Percentiles rank a stretch among this genome's conserved stretches.
Evolutionary conservation across 192 early-diverging fungal genomes (phyloP).

Genomic region (Linnemannia elongata): DNA sequence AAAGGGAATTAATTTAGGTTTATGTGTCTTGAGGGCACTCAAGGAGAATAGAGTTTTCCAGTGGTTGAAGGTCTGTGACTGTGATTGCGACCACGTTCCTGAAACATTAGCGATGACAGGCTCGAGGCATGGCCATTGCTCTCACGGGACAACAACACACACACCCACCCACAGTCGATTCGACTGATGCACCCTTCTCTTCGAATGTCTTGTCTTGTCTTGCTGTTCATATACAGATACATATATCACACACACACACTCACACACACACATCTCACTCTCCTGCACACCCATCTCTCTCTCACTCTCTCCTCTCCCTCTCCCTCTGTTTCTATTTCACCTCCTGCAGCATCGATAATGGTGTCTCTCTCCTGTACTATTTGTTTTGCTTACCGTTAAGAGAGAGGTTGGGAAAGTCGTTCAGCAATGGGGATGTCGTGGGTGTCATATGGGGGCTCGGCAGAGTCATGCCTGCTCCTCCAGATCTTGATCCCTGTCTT

Average conservation of each 20-base stretch:
- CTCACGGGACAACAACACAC: neutral
- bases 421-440: conserved; percentile 31
- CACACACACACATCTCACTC: neutral
- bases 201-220: neutral
- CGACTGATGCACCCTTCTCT: neutral
- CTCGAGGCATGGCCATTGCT: neutral
- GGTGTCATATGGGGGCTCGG: conserved; percentile 50
- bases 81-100: conserved; percentile 27
- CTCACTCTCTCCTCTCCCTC: neutral
- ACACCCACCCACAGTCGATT: neutral
- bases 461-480: conserved; percentile 7
- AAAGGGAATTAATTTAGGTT: neutral
- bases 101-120: conserved; percentile 19
- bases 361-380: neutral
- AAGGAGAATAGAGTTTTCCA: neutral
- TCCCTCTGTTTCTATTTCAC: neutral
- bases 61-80: neutral
- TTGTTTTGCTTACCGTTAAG: conserved; percentile 42
- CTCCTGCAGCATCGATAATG: neutral
- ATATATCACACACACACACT: neutral
- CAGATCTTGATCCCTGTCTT: conserved; percentile 12
- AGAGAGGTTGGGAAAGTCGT: conserved; percentile 39
- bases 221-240: neutral
- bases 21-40: neutral
- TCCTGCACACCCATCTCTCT: neutral